Percentiles rank a stretch among this genome's conserved stretches.
Conservation (phyloP, 148 eudicot species). For the Diospyros kaki region DNA sequence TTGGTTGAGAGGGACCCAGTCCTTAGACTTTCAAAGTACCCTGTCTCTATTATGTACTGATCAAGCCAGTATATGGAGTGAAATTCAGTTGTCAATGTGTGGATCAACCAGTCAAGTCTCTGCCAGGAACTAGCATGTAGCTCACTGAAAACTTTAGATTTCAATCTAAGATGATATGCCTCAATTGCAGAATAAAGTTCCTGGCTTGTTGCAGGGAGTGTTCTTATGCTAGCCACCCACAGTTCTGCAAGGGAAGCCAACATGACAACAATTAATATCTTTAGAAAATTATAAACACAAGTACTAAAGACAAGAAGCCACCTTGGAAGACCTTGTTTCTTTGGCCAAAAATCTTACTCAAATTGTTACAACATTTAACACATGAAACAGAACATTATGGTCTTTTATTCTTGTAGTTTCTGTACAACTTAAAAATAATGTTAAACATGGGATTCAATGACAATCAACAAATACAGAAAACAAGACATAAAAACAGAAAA, state of each 20-base stretch:
- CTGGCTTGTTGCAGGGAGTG: slow-evolving; percentile 27
- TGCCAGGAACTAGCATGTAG: slow-evolving; percentile 7
- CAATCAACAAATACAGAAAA: background rate
- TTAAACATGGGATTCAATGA: background rate
- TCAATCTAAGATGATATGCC: slow-evolving; percentile 26
- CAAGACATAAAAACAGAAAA: too few relatives aligned
- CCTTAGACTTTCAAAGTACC: slow-evolving; percentile 18
- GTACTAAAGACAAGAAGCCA: background rate
- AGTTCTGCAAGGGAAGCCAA: slow-evolving; percentile 15
- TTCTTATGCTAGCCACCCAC: slow-evolving; percentile 22
- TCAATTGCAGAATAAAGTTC: slow-evolving; percentile 28
- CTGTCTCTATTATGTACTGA: slow-evolving; percentile 21
- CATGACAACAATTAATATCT: background rate
- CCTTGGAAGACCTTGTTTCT: background rate
- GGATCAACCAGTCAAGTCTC: slow-evolving; percentile 30
- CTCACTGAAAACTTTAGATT: slow-evolving; percentile 15
- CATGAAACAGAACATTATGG: background rate
- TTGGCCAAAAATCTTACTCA: background rate
- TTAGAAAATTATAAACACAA: background rate
- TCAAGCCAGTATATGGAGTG: slow-evolving; percentile 31
- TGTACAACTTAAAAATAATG: background rate
- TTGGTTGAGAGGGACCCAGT: slow-evolving; percentile 15
- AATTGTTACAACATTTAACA: background rate
- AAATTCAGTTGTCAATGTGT: slow-evolving; percentile 26
- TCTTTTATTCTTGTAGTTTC: background rate